Base-by-base conservation (phyloP, 106 monocot species). In the Xerophyta viscosa region DNA sequence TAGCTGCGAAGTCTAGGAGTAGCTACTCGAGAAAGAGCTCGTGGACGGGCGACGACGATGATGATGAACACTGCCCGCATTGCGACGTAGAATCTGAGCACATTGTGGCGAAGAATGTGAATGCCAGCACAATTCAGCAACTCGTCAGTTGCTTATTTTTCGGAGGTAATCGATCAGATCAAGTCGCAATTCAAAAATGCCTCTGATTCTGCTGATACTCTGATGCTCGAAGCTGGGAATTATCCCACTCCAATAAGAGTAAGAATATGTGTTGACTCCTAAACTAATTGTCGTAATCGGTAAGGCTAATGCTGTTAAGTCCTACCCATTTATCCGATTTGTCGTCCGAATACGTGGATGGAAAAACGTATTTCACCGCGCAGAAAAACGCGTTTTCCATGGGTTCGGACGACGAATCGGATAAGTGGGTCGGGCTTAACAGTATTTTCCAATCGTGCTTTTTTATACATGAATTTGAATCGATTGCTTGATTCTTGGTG, bases 161-260 rank as follows among this genome's bases (percentile, higher is more conserved):
- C 74, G 0, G 67, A 74, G 29, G 62, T 39, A 24, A 56, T 63
- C 29, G 49, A 56, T 23, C 57, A 67, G 55, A 68, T 74, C 27
- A 52, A 24, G 51, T 24, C 18, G 0, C 46, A 56, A 45, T 74
- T 74, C 29, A 54, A 57, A 12, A 49, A 31, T 19, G 62, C 74
- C 23, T 68, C 67, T 2, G 20, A 61, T 6, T 56, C 62, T 3
- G 52, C 41, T n/a, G 62, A 62, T 22, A 47, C 50, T 3, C 48
- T 10, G 21, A 63, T 68, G 55, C 74, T 74, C 36, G 67, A 68
- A 29, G 62, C 68, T 0, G 74, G 62, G 17, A 68, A 74, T 60
- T 11, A 46, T 28, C 66, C 41, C 44, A 63, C 49, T 56, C 46
- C 26, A 36, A 28, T 41, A 63, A 18, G 15, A 2, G 1, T 39